These are phyloP conservation scores for Lasiodiplodia citricola DNA, from an alignment of 2,329 filamentous ascomycete species.

Conservation along the genomic window DNA sequence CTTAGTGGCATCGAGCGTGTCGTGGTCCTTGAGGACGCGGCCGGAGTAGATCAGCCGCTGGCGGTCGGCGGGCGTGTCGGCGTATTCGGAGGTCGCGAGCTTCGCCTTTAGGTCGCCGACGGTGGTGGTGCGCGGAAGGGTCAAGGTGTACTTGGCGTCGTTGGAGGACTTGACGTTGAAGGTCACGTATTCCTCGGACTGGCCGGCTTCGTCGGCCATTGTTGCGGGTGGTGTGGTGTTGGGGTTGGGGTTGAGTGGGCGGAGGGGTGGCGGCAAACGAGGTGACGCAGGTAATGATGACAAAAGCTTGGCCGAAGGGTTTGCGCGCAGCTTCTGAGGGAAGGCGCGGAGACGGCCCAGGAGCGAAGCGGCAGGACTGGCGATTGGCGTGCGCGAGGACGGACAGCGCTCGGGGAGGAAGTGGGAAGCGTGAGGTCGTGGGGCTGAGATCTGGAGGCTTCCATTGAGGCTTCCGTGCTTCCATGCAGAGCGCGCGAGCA, in stretches of 20 bases:
- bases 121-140: constrained; percentile 75
- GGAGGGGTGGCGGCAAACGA: constrained; percentile 11
- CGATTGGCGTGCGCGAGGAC: not conserved
- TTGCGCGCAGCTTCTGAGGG: not conserved
- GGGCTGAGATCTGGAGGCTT: constrained; percentile 22
- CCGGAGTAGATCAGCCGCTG: constrained; percentile 98
- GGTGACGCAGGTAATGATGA: constrained; percentile 20
- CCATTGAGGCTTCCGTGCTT: constrained; percentile 24
- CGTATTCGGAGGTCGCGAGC: constrained; percentile 79
- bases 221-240: constrained; percentile 29
- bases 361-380: not conserved
- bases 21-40: constrained; percentile 92
- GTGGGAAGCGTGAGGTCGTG: constrained; percentile 17
- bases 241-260: constrained; percentile 23
- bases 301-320: constrained; percentile 3
- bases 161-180: constrained; percentile 99
- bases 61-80: constrained; percentile 83
- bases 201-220: constrained; percentile 70
- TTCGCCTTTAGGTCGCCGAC: constrained; percentile 89
- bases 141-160: constrained; percentile 83
- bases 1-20: constrained; percentile 84
- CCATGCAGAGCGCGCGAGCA: constrained; percentile 18
- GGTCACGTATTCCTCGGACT: constrained; percentile 77
- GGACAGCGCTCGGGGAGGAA: constrained; percentile 10
- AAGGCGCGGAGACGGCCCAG: not conserved